A percentile compares a stretch with the other conserved stretches of the same genome.
Evolutionary conservation across 805 yeast genomes (phyloP).

Genomic region (Wickerhamomyces silvicola): DNA sequence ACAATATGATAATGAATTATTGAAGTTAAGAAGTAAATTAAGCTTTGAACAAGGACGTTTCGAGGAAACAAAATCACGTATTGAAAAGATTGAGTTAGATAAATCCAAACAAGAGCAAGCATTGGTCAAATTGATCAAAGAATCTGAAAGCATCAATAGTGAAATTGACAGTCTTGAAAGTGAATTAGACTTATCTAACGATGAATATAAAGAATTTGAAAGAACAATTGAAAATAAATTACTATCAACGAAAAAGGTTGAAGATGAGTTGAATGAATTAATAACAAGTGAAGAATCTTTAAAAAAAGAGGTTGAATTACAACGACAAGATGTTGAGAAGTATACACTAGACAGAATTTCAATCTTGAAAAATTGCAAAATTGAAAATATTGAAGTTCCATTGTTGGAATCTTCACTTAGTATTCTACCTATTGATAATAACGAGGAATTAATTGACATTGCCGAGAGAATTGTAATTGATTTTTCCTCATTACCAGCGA

Average conservation of each 20-base stretch:
- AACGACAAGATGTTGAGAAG: constrained; percentile 50
- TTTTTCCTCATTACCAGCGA: constrained; percentile 38
- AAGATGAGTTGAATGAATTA: constrained; percentile 41
- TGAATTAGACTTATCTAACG: constrained; percentile 32
- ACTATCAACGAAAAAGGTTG: constrained; percentile 32
- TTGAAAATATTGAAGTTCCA: constrained; percentile 64
- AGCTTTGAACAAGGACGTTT: constrained; percentile 59
- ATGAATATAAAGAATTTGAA: constrained; percentile 30
- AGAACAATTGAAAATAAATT: constrained; percentile 25
- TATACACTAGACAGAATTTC: constrained; percentile 49
- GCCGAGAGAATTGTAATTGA: constrained; percentile 50
- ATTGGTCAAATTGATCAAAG: constrained; percentile 25
- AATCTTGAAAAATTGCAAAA: constrained; percentile 63
- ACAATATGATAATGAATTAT: constrained; percentile 53
- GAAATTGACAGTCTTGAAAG: constrained; percentile 33
- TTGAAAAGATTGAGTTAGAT: constrained; percentile 37
- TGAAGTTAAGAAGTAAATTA: constrained; percentile 53
- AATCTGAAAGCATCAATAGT: constrained; percentile 26
- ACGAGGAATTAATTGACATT: constrained; percentile 30
- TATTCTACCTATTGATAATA: constrained; percentile 53
- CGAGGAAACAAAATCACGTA: constrained; percentile 41
- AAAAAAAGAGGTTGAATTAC: constrained; percentile 29
- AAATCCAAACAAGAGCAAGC: constrained; percentile 29
- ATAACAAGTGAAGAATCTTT: constrained; percentile 19
- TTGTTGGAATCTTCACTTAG: constrained; percentile 54